These are phyloP conservation scores for Oryza brachyantha DNA, from an alignment of 176 grass and related monocot species.

Conservation along the genomic window DNA sequence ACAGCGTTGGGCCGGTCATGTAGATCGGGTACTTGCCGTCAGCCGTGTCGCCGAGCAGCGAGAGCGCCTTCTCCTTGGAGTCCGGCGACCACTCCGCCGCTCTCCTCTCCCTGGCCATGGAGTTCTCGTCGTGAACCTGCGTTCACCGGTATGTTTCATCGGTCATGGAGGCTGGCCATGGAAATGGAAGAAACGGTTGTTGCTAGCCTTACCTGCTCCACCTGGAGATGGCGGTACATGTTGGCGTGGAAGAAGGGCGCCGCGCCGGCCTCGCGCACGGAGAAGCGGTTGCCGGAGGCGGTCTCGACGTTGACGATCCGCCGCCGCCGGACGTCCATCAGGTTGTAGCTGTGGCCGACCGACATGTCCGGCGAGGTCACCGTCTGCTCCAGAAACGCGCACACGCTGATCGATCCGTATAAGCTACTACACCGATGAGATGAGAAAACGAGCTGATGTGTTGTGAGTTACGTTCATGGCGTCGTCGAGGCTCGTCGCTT, in stretches of 20 bases:
- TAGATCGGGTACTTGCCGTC: constrained; percentile 76
- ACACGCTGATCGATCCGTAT: too few species aligned
- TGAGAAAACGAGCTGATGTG: too few species aligned
- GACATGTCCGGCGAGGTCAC: constrained; percentile 51
- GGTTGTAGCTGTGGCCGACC: constrained; percentile 82
- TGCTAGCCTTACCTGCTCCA: constrained; percentile 55
- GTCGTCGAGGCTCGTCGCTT: constrained; percentile 59
- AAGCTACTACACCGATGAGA: neutral
- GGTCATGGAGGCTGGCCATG: too few species aligned
- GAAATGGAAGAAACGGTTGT: neutral
- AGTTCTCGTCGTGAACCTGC: constrained; percentile 69
- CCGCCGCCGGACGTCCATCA: constrained; percentile 57
- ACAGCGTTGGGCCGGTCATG: constrained; percentile 74
- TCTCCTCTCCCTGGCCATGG: constrained; percentile 62
- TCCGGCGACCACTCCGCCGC: constrained; percentile 44
- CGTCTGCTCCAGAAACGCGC: constrained; percentile 33
- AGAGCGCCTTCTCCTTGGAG: constrained; percentile 50
- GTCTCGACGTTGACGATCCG: constrained; percentile 81
- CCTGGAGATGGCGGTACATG: constrained; percentile 73
- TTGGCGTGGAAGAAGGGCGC: constrained; percentile 82
- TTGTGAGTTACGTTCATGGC: too few species aligned
- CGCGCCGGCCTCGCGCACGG: constrained; percentile 46
- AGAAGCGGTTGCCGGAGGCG: constrained; percentile 50
- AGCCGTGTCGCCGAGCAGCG: constrained; percentile 64
- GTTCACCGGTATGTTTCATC: too few species aligned